phyloP scores from a whole-genome alignment of 139 green algal species.

The Tetraselmis striata region DNA sequence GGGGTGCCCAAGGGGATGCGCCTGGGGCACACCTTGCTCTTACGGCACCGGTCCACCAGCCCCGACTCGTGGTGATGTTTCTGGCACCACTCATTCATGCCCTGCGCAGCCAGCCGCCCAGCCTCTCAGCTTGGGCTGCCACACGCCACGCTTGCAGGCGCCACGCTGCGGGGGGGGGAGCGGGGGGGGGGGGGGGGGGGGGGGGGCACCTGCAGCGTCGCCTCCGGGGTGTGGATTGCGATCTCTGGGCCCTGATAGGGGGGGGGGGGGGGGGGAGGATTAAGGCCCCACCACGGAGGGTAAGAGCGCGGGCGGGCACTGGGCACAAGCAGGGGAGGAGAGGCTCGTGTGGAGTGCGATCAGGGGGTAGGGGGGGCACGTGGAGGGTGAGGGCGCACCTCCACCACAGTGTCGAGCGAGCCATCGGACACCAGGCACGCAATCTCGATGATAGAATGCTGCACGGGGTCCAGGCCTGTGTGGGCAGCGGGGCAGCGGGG shows the following conservation, averaged over 20 bases:
- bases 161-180: too few species aligned
- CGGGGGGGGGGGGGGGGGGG: too few species aligned
- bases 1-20: too few species aligned
- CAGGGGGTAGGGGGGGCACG: not conserved
- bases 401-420: constrained; percentile 37
- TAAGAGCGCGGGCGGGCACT: too few species aligned
- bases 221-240: constrained; percentile 79
- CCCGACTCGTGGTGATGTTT: constrained; percentile 74
- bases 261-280: not conserved
- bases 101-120: too few species aligned
- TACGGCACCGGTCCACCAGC: constrained; percentile 27
- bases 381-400: constrained; percentile 29
- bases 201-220: constrained; percentile 42
- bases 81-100: constrained; percentile 92
- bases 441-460: constrained; percentile 85
- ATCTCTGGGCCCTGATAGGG: constrained; percentile 63
- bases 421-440: constrained; percentile 84
- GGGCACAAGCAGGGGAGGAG: too few species aligned
- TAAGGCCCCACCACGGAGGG: too few species aligned
- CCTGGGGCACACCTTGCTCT: constrained; percentile 15
- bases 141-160: too few species aligned
- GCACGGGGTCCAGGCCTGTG: constrained; percentile 72
- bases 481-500: not conserved
- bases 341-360: too few species aligned
- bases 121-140: too few species aligned